Conservation (phyloP, 2,329 filamentous ascomycete species). For the Aspergillus oerlinghausenensis region DNA sequence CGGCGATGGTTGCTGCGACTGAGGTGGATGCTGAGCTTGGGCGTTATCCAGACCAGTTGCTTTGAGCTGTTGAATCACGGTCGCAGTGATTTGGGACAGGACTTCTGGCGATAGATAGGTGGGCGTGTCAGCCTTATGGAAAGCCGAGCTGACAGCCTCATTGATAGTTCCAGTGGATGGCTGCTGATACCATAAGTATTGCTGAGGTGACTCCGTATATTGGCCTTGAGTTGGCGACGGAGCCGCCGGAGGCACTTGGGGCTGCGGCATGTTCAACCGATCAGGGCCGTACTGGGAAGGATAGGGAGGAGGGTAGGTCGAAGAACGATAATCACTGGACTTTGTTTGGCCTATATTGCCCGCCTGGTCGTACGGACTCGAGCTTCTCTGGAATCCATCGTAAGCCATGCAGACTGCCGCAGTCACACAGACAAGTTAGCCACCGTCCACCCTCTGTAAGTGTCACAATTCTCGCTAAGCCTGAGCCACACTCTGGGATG, state of each 20-base stretch:
- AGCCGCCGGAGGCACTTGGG: constrained; percentile 23
- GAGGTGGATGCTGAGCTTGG: constrained; percentile 20
- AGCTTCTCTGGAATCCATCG: constrained; percentile 35
- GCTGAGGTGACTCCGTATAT: constrained; percentile 18
- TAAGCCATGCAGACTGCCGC: constrained; percentile 34
- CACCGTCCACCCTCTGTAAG: not conserved
- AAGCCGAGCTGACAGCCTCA: constrained; percentile 55
- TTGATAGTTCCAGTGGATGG: constrained; percentile 43
- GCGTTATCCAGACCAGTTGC: constrained; percentile 37
- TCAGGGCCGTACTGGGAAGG: constrained; percentile 28
- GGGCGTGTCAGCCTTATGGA: constrained; percentile 47
- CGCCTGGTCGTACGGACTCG: constrained; percentile 25
- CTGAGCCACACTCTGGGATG: not conserved
- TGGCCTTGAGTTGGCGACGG: constrained; percentile 15
- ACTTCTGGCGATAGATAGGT: constrained; percentile 56
- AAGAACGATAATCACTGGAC: constrained; percentile 19
- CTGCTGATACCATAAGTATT: constrained; percentile 16
- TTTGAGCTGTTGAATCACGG: constrained; percentile 56
- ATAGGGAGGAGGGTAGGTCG: constrained; percentile 28
- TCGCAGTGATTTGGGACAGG: constrained; percentile 57
- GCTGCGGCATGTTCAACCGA: constrained; percentile 34
- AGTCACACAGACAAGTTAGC: not conserved
- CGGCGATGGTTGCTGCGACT: constrained; percentile 25
- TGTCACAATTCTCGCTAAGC: not conserved
- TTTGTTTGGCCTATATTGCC: constrained; percentile 20